Evolutionary conservation across 208 protist genomes (phyloP), one percentile per base, ranked within the genome.

Genomic region (Leishmania amazonensis): DNA sequence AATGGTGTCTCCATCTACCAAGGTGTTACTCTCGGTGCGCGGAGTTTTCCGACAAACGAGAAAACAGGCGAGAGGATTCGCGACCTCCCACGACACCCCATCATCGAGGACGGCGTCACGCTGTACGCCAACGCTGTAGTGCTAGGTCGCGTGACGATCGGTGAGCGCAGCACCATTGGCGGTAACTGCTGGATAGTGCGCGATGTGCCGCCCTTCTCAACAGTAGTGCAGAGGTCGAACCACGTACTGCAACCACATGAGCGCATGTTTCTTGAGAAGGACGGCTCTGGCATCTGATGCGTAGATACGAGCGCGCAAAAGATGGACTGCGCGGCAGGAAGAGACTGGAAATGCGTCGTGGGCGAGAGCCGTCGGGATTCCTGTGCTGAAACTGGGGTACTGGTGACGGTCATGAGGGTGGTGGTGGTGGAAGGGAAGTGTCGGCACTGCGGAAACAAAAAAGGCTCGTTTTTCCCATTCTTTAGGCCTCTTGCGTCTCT

Each of bases 111-210:
- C 74, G 78, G 83, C 54, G 91, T 97, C 24, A 94, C 91, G 11
- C 85, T 98, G 45, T 96, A 96, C 74, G 92, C 94, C n/a, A 92
- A 94, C 77, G 90, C 93, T 1, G 90, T 92, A 21, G 90, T 98
- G 1, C 85, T 98, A 5, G 96, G 96, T 11, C 82, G 93, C 38
- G 89, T 98, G 60, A 89, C 85, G 3, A 94, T 98, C 45, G 96
- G 96, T 28, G 80, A 85, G 47, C 87, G 83, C 60, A 94, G 89
- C 81, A 93, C 87, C 40, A 94, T 98, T 73, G 94, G 94, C 49
- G 91, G 89, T 38, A 93, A 93, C 83, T 90, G 86, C 77, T 93
- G 87, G 89, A 85, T 96, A 24, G 86, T 92, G 15, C 75, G 75
- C 31, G 89, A 87, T 78, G 84, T 96, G 6, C 89, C 92, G 1